Evolutionary conservation across 495 filamentous ascomycete species (phyloP), one percentile per base, ranked within the genome.

Genomic region (Tetracladium marchalianum): DNA sequence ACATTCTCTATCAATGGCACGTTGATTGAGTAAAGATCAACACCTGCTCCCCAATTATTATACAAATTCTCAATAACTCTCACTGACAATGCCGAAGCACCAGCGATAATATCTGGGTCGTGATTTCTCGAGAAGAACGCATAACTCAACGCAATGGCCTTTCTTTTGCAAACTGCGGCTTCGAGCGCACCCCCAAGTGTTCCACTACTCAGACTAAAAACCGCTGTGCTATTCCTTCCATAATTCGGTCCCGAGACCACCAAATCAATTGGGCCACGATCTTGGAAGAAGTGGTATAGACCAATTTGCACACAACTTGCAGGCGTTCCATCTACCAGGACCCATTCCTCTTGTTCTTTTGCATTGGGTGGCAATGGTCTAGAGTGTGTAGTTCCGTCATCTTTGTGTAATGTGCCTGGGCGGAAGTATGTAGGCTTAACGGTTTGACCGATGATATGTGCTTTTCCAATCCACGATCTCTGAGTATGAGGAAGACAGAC

Each of bases 401-500:
- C 80, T 47, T 72, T 59, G 55, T 77, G 75, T 3, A 82, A 62
- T 0, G 80, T 71, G 43, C 75, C 69, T 9, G 77, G 72, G 69
- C 85, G 84, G 71, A 90, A 98, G 66, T 95, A 94, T n/a, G 80
- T 80, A 3, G 90, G 87, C 48, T 82, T 85, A 35, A 94, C 77
- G 15, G 83, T 81, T 55, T 86, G 80, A 44, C 87, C 87, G 50
- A 95, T 82, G 36, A 96, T 80, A 60, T 97, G 90, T 16, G 92
- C 92, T 69, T 98, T 98, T 46, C 89, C 88, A 54, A 98, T 96
- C 92, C 92, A 98, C 43, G 87, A 93, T 39, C 90, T 82, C 65
- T 98, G 92, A 9, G 80, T 80, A 63, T 95, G 82, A 0, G 92
- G 92, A 3, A 98, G 77, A 47, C 92, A 77, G 35, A 97, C 90